A percentile compares a stretch with the other conserved stretches of the same genome.
Evolutionary conservation across 2,329 filamentous ascomycete species (phyloP).

Genomic region (Metarhizium rileyi): DNA sequence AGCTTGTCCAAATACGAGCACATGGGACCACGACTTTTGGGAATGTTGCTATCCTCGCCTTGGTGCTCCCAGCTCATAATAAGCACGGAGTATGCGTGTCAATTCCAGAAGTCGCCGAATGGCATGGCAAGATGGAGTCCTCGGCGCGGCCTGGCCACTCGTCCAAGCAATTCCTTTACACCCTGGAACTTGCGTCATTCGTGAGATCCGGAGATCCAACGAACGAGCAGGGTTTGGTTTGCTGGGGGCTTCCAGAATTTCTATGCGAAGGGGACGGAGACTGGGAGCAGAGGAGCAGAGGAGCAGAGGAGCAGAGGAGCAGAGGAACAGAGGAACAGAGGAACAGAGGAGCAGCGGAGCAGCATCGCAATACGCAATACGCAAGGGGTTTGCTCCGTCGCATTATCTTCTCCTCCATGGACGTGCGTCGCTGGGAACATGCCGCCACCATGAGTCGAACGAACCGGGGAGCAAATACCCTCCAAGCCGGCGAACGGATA

Average conservation of each 20-base stretch:
- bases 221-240: not conserved
- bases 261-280: not conserved
- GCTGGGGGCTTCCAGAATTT: not conserved
- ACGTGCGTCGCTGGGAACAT: not conserved
- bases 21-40: not conserved
- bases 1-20: not conserved
- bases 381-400: not conserved
- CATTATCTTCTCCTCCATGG: not conserved
- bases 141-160: not conserved
- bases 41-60: no score
- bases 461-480: not conserved
- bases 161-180: not conserved
- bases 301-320: no score
- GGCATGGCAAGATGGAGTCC: not conserved
- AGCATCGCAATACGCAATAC: not conserved
- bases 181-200: not conserved
- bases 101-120: no score
- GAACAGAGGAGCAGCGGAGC: no score
- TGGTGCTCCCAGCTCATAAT: not conserved
- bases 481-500: no score
- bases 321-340: no score
- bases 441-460: not conserved
- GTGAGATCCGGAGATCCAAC: not conserved
- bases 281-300: not conserved
- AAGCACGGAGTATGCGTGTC: not conserved